Evolutionary conservation across 2,329 filamentous ascomycete genomes (phyloP).

Genomic region (Chrysoporthe deuterocubensis): DNA sequence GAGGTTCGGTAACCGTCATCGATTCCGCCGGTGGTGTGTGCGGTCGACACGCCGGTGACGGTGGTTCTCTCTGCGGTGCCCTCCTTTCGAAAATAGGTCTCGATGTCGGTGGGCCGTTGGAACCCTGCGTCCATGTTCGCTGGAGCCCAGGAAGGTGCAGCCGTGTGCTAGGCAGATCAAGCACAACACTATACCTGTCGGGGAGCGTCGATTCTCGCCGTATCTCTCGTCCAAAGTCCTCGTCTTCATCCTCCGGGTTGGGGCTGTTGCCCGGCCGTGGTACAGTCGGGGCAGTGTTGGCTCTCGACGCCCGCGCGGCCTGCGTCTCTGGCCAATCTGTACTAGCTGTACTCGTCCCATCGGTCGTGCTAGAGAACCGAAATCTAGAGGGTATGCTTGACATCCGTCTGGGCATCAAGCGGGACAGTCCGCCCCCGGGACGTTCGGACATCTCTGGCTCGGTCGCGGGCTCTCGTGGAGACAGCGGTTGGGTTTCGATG

Average conservation of each 20-base stretch:
- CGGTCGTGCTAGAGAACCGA: constrained; percentile 33
- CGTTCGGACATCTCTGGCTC: constrained; percentile 38
- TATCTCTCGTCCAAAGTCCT: constrained; percentile 49
- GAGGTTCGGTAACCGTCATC: constrained; percentile 19
- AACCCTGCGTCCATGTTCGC: constrained; percentile 44
- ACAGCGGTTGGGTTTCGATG: constrained; percentile 27
- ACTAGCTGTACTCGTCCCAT: constrained; percentile 23
- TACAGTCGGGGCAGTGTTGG: constrained; percentile 13
- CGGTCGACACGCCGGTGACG: constrained; percentile 14
- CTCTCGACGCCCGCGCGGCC: constrained; percentile 19
- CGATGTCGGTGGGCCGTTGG: constrained; percentile 37
- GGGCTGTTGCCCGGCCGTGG: constrained; percentile 36
- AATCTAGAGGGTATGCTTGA: constrained; percentile 35
- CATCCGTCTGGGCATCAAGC: constrained; percentile 34
- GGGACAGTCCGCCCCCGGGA: constrained; percentile 30
- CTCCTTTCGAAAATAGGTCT: constrained; percentile 29
- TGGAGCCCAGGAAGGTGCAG: constrained; percentile 47
- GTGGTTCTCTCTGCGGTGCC: constrained; percentile 8
- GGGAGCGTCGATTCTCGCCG: constrained; percentile 43
- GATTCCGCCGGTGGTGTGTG: constrained; percentile 10
- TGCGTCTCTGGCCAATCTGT: constrained; percentile 24
- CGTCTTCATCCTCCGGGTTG: constrained; percentile 33
- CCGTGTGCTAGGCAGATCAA: constrained; percentile 44
- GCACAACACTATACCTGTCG: constrained; percentile 29
- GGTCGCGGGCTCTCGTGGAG: constrained; percentile 14